These are phyloP conservation scores for Nothophoma quercina DNA, from an alignment of 2,329 filamentous ascomycete genomes.

Conservation along the genomic window DNA sequence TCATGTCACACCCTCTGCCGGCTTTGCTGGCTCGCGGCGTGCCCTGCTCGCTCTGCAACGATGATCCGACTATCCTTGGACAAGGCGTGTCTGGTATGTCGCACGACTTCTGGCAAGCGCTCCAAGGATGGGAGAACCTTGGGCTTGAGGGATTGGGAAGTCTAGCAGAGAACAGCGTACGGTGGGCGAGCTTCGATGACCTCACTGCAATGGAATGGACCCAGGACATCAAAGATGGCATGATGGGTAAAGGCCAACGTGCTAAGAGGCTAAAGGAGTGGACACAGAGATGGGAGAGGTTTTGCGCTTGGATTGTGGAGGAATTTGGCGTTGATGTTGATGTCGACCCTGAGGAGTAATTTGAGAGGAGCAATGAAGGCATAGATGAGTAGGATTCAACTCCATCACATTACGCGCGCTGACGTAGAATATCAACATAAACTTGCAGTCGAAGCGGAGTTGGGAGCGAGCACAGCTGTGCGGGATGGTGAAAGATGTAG, in stretches of 20 bases:
- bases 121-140: constrained; percentile 91
- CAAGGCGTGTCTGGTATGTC: constrained; percentile 83
- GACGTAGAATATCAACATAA: not conserved
- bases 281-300: constrained; percentile 84
- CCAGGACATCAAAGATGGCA: constrained; percentile 75
- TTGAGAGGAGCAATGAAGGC: not conserved
- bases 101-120: constrained; percentile 92
- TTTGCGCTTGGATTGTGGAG: constrained; percentile 87
- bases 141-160: constrained; percentile 85
- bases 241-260: constrained; percentile 73
- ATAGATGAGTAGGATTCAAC: constrained; percentile 15
- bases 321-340: constrained; percentile 69
- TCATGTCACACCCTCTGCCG: constrained; percentile 81
- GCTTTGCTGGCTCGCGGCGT: constrained; percentile 86
- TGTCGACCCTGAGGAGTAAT: constrained; percentile 53
- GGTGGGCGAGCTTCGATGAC: constrained; percentile 90
- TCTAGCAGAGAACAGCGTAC: constrained; percentile 89
- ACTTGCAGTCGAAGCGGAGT: too few relatives aligned
- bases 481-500: too few relatives aligned
- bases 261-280: constrained; percentile 78
- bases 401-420: not conserved
- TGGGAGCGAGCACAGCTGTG: too few relatives aligned
- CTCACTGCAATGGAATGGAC: constrained; percentile 74
- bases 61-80: constrained; percentile 88
- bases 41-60: constrained; percentile 83